A percentile compares a stretch with the other conserved stretches of the same genome.
phyloP scores from a whole-genome alignment of 169 alveolate species.

The Plasmodium fragile region DNA sequence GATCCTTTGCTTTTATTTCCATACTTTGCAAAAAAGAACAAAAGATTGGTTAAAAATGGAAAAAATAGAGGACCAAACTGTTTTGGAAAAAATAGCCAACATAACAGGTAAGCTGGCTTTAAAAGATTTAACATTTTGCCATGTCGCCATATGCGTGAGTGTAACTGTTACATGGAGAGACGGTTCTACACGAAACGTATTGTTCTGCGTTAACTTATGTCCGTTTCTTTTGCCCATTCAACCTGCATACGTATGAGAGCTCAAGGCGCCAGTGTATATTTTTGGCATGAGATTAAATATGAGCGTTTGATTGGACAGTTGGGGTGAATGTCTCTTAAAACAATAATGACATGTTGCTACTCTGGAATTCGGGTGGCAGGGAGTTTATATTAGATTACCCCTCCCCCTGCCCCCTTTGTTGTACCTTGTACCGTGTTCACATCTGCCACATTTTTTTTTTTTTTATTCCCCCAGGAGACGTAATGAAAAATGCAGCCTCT shows the following conservation, averaged over 20 bases:
- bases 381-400: not conserved
- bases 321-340: not conserved
- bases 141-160: not conserved
- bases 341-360: not conserved
- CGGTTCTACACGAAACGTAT: not conserved
- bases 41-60: constrained; percentile 23
- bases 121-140: not conserved
- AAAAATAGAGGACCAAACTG: constrained; percentile 30
- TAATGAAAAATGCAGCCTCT: not conserved
- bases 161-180: not conserved
- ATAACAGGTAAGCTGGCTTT: constrained; percentile 19
- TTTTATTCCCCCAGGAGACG: constrained; percentile 1
- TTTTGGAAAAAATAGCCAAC: constrained; percentile 38
- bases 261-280: not conserved
- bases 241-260: not conserved
- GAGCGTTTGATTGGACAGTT: not conserved
- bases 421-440: not conserved
- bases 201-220: not conserved
- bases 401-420: not conserved
- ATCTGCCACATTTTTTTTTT: not conserved
- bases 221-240: not conserved
- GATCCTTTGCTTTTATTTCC: not conserved
- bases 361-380: not conserved
- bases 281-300: not conserved
- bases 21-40: not conserved